These are phyloP conservation scores for Cercophora samala DNA, from an alignment of 495 filamentous ascomycete species.

Conservation along the genomic window DNA sequence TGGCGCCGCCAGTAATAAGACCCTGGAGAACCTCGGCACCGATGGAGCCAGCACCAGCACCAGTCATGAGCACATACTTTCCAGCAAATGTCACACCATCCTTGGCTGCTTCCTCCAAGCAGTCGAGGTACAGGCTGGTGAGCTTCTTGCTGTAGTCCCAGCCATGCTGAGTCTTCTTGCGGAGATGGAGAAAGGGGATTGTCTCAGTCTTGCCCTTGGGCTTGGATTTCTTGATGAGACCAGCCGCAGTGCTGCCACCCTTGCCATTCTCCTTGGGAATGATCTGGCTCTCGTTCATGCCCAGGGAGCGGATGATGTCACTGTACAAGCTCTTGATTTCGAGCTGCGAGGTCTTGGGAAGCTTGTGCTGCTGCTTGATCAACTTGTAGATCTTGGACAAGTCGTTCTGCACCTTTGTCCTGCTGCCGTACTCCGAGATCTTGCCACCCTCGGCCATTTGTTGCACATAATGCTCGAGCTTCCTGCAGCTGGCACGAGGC, in stretches of 20 bases:
- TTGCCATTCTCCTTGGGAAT: slow-evolving; percentile 75
- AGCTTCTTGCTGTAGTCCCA: slow-evolving; percentile 99
- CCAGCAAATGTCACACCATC: slow-evolving; percentile 85
- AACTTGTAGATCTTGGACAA: slow-evolving; percentile 92
- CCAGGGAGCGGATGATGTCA: slow-evolving; percentile 85
- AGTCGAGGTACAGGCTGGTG: slow-evolving; percentile 86
- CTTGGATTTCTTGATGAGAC: slow-evolving; percentile 63
- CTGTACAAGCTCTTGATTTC: slow-evolving; percentile 94
- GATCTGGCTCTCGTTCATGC: slow-evolving; percentile 97
- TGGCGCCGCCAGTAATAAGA: slow-evolving; percentile 91
- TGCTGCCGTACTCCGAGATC: slow-evolving; percentile 97
- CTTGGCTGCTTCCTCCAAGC: slow-evolving; percentile 81
- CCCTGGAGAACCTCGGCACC: slow-evolving; percentile 98
- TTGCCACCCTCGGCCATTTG: slow-evolving; percentile 99
- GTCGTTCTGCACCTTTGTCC: slow-evolving; percentile 96
- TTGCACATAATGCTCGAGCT: slow-evolving; percentile 96
- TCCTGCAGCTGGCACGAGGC: slow-evolving; percentile 84
- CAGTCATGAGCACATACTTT: slow-evolving; percentile 97
- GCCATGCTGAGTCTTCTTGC: slow-evolving; percentile 87
- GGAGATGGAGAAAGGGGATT: slow-evolving; percentile 95
- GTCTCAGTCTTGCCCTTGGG: slow-evolving; percentile 91
- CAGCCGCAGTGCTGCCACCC: slow-evolving; percentile 34
- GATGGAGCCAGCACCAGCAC: slow-evolving; percentile 95
- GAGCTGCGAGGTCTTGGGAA: slow-evolving; percentile 89
- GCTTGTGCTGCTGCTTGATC: slow-evolving; percentile 93